Percentiles rank a stretch among this genome's conserved stretches.
These are phyloP conservation scores for Ocimum tenuiflorum DNA, from an alignment of 257 asterid genomes.

Conservation along the genomic window DNA sequence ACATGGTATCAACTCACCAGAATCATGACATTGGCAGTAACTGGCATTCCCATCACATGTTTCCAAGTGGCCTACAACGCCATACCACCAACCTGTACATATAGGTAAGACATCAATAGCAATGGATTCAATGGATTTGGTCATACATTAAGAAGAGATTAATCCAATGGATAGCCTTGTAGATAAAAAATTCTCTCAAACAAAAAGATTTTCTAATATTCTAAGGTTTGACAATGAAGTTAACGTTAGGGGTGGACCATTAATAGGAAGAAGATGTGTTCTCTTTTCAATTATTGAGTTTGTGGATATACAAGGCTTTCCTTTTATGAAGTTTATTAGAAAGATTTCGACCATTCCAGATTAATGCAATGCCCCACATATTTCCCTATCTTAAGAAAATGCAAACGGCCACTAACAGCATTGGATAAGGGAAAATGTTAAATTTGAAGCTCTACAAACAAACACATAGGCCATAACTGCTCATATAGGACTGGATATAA, in stretches of 20 bases:
- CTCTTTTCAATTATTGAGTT: constrained; percentile 11
- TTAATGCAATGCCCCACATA: background rate
- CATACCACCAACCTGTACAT: constrained; percentile 93
- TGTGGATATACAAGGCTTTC: background rate
- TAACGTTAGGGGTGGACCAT: constrained; percentile 12
- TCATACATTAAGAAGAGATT: constrained; percentile 21
- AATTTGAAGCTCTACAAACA: too few relatives aligned
- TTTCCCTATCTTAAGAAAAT: constrained; percentile 12
- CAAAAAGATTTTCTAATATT: background rate
- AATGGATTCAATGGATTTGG: constrained; percentile 22
- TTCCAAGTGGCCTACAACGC: constrained; percentile 91
- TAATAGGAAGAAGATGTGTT: background rate
- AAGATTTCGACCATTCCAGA: constrained; percentile 1
- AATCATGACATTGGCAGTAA: constrained; percentile 66
- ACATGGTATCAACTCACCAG: constrained; percentile 56
- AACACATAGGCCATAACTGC: background rate
- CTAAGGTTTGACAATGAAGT: background rate
- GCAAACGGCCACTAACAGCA: background rate
- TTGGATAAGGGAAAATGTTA: background rate
- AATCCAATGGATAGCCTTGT: constrained; percentile 14
- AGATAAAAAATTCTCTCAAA: constrained; percentile 4
- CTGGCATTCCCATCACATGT: constrained; percentile 64
- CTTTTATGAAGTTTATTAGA: constrained; percentile 12
- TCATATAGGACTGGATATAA: background rate
- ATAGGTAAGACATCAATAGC: constrained; percentile 24